Evolutionary conservation across 2,329 filamentous ascomycete species (phyloP).

Genomic region (Colletotrichum echinochloae): DNA sequence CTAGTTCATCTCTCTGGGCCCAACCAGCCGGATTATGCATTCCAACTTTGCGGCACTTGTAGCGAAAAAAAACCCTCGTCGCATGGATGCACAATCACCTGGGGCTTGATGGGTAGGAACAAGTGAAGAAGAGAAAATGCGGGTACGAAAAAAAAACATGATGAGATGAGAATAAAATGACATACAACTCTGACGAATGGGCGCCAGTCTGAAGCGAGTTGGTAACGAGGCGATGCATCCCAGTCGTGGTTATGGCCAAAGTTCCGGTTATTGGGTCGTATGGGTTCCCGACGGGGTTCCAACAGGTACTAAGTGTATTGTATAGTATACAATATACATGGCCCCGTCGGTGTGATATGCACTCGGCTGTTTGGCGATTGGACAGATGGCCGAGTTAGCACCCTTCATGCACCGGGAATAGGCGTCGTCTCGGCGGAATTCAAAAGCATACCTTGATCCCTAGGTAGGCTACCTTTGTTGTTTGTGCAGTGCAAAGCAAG

Average conservation of each 20-base stretch:
- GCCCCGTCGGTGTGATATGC: background rate
- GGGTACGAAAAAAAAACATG: no score
- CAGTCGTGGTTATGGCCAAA: constrained; percentile 28
- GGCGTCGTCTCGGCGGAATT: background rate
- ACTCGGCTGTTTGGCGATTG: constrained; percentile 26
- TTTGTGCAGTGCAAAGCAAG: background rate
- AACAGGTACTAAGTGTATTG: background rate
- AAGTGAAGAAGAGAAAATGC: no score
- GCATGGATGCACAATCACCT: no score
- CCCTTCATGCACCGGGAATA: background rate
- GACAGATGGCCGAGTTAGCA: background rate
- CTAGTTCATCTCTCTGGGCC: constrained; percentile 2
- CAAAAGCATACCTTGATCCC: background rate
- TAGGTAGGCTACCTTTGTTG: background rate
- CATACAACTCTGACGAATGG: background rate
- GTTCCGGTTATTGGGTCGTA: constrained; percentile 16
- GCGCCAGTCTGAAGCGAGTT: background rate
- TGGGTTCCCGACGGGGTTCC: constrained; percentile 10
- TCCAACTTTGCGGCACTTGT: no score
- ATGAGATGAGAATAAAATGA: no score
- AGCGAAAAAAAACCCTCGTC: no score
- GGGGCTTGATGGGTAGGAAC: no score
- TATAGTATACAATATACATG: background rate
- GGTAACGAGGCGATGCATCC: constrained; percentile 14
- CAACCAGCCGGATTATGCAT: constrained; percentile 28